Evolutionary conservation across 257 asterid genomes (phyloP).

Genomic region (Prunella vulgaris): DNA sequence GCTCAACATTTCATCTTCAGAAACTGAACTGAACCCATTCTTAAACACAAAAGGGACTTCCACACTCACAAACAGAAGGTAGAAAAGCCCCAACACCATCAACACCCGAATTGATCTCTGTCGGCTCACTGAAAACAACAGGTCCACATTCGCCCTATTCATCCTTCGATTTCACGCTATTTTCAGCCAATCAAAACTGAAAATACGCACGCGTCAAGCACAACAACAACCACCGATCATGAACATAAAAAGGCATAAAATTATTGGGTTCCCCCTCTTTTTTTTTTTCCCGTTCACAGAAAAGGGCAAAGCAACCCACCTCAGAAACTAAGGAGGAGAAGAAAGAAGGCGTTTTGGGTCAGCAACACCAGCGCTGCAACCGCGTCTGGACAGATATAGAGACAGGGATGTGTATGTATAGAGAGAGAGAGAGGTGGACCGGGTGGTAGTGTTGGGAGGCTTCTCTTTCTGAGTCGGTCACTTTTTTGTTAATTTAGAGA

Average conservation of each 20-base stretch:
- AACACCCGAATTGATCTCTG: conserved; percentile 55
- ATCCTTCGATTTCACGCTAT: conserved; percentile 23
- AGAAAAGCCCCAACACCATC: conserved; percentile 49
- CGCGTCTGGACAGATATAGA: conserved; percentile 27
- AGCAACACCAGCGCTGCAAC: conserved; percentile 45
- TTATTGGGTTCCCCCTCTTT: background rate
- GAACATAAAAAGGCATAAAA: background rate
- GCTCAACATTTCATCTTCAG: conserved; percentile 33
- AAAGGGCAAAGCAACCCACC: conserved; percentile 23
- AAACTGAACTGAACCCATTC: conserved; percentile 42
- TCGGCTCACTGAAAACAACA: conserved; percentile 54
- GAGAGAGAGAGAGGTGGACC: conserved; percentile 7
- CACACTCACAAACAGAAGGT: conserved; percentile 54
- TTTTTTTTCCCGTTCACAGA: background rate
- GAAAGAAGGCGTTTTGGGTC: conserved; percentile 34
- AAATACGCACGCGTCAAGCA: background rate
- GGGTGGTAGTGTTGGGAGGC: conserved; percentile 12
- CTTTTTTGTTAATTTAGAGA: conserved; percentile 22
- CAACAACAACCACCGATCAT: conserved; percentile 21
- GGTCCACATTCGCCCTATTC: conserved; percentile 60
- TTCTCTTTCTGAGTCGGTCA: conserved; percentile 23
- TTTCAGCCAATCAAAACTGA: background rate
- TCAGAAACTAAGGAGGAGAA: conserved; percentile 18
- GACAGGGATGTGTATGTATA: conserved; percentile 17
- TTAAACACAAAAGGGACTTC: conserved; percentile 77